Percentiles rank a stretch among this genome's conserved stretches.
Evolutionary conservation across 371 early-diverging fungal species (phyloP).

Genomic region (Dichotomocladium elegans): DNA sequence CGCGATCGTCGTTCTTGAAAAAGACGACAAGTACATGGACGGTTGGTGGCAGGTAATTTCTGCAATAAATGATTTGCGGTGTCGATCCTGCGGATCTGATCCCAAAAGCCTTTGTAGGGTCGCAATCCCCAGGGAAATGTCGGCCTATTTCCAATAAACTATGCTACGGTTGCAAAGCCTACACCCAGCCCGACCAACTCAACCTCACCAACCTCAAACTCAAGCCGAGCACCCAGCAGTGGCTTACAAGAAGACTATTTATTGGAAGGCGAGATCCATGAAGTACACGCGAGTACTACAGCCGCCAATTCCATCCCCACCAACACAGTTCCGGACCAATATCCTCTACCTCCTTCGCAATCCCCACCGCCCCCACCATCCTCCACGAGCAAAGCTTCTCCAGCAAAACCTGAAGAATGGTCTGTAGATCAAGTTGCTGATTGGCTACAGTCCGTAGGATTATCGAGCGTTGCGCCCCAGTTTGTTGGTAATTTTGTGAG

Average conservation of each 20-base stretch:
- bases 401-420: slow-evolving; percentile 40
- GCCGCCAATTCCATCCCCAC: slow-evolving; percentile 5
- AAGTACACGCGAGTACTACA: too few species aligned
- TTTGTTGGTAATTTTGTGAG: slow-evolving; percentile 50
- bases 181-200: slow-evolving; percentile 9
- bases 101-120: slow-evolving; percentile 44
- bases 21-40: slow-evolving; percentile 78
- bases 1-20: slow-evolving; percentile 71
- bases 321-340: not conserved
- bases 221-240: not conserved
- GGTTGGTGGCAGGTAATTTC: slow-evolving; percentile 83
- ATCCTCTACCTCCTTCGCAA: not conserved
- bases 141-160: slow-evolving; percentile 72
- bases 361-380: slow-evolving; percentile 11
- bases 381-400: slow-evolving; percentile 1
- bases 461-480: slow-evolving; percentile 41
- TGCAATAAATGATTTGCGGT: not conserved
- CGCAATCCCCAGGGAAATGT: slow-evolving; percentile 50
- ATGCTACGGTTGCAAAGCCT: slow-evolving; percentile 35
- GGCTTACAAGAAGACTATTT: not conserved
- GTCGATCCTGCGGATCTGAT: too few species aligned
- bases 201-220: not conserved
- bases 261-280: too few species aligned
- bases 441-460: slow-evolving; percentile 57
- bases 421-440: slow-evolving; percentile 52